phyloP scores from a whole-genome alignment of 805 yeast species.

The Pichia sporocuriosa region DNA sequence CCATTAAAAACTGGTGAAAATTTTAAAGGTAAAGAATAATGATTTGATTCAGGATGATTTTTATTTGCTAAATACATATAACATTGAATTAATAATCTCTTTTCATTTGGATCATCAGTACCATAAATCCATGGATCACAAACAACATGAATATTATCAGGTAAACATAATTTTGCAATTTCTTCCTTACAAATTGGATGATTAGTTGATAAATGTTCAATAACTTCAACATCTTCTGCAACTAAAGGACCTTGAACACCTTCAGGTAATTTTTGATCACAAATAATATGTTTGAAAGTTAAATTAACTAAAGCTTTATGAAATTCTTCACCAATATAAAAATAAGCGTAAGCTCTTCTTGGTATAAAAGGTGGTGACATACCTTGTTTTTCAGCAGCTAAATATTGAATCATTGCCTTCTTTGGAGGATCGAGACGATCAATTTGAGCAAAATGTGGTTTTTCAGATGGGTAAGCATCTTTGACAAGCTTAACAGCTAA shows the following conservation, averaged over 20 bases:
- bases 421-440: constrained; percentile 78
- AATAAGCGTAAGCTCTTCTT: constrained; percentile 62
- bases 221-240: constrained; percentile 52
- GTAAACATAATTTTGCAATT: constrained; percentile 59
- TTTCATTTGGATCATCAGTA: constrained; percentile 55
- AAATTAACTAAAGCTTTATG: constrained; percentile 70
- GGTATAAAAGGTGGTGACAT: constrained; percentile 50
- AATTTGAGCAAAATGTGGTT: constrained; percentile 57
- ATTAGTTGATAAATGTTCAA: constrained; percentile 43
- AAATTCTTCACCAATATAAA: constrained; percentile 47
- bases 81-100: constrained; percentile 60
- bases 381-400: constrained; percentile 60
- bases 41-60: constrained; percentile 64
- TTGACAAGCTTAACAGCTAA: constrained; percentile 54
- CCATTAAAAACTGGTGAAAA: constrained; percentile 70
- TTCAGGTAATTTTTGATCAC: constrained; percentile 47
- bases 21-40: constrained; percentile 66
- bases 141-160: constrained; percentile 45
- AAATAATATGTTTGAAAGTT: constrained; percentile 53
- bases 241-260: constrained; percentile 68
- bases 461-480: constrained; percentile 46
- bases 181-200: constrained; percentile 61
- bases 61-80: constrained; percentile 67
- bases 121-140: constrained; percentile 87
- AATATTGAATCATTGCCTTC: constrained; percentile 56